These are phyloP conservation scores for Ogataea kodamae DNA, from an alignment of 805 yeast genomes.

Conservation along the genomic window DNA sequence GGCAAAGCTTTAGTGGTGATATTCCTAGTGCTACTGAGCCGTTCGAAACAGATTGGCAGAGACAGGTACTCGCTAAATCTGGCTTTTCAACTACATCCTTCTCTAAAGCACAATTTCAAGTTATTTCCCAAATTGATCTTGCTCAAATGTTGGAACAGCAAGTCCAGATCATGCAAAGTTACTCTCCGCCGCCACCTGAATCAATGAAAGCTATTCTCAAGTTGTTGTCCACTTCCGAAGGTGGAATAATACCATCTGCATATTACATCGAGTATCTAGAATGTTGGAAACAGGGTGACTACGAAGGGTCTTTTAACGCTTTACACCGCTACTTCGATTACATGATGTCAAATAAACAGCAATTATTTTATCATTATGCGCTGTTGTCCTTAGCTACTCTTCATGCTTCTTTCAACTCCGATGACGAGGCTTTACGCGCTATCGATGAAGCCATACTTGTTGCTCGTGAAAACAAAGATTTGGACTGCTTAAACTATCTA, in stretches of 20 bases:
- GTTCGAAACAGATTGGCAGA: slow-evolving; percentile 12
- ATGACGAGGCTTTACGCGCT: slow-evolving; percentile 67
- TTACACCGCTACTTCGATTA: slow-evolving; percentile 67
- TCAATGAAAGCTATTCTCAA: slow-evolving; percentile 40
- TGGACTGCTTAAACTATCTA: slow-evolving; percentile 64
- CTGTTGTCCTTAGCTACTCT: slow-evolving; percentile 66
- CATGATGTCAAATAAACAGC: slow-evolving; percentile 63
- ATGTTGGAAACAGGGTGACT: slow-evolving; percentile 54
- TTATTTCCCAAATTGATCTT: slow-evolving; percentile 51
- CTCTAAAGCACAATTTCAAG: slow-evolving; percentile 23
- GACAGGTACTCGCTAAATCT: slow-evolving; percentile 11
- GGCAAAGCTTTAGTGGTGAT: slow-evolving; percentile 25
- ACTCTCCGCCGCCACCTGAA: slow-evolving; percentile 48
- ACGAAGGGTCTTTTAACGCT: slow-evolving; percentile 56
- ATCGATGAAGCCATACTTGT: slow-evolving; percentile 85
- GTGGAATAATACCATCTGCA: slow-evolving; percentile 40
- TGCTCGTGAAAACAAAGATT: slow-evolving; percentile 82
- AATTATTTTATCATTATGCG: slow-evolving; percentile 72
- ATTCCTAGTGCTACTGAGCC: slow-evolving; percentile 1
- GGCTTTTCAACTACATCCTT: slow-evolving; percentile 2
- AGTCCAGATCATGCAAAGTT: slow-evolving; percentile 47
- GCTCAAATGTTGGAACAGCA: slow-evolving; percentile 50
- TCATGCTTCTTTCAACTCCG: slow-evolving; percentile 65
- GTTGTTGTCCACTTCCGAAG: slow-evolving; percentile 46
- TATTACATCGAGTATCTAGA: slow-evolving; percentile 62